phyloP scores from a whole-genome alignment of 225 moss, liverwort and hornwort genomes.

The Marchantia polymorpha region DNA sequence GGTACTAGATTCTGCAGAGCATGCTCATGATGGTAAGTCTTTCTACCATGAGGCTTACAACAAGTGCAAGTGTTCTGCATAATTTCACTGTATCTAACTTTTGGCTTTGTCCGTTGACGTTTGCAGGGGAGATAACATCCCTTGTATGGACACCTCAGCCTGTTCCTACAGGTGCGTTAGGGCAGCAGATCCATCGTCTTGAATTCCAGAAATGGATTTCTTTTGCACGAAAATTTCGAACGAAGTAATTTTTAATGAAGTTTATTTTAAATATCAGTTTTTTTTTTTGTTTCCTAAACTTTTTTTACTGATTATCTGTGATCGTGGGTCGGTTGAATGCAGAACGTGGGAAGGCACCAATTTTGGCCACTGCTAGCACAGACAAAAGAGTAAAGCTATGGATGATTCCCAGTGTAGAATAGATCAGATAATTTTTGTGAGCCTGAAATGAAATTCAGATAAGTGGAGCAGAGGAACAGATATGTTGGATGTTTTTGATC shows the following conservation, averaged over 20 bases:
- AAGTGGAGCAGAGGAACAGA: slow-evolving; percentile 2
- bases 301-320: not conserved
- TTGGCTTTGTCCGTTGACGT: not conserved
- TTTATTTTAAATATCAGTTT: too few relatives aligned
- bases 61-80: not conserved
- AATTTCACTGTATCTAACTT: slow-evolving; percentile 4
- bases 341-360: slow-evolving; percentile 81
- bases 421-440: not conserved
- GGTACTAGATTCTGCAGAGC: slow-evolving; percentile 81
- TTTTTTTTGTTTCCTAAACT: not conserved
- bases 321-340: not conserved
- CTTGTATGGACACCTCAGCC: slow-evolving; percentile 86
- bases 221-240: not conserved
- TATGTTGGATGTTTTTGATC: not conserved
- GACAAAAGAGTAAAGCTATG: slow-evolving; percentile 96
- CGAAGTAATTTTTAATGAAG: not conserved
- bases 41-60: not conserved
- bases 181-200: too few relatives aligned
- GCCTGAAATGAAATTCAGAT: not conserved
- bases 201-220: too few relatives aligned
- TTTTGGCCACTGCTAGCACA: slow-evolving; percentile 80
- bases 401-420: slow-evolving; percentile 52
- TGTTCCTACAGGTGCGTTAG: slow-evolving; percentile 71
- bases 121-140: slow-evolving; percentile 64
- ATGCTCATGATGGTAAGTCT: slow-evolving; percentile 85